Percentiles rank a stretch among this genome's conserved stretches.
These are phyloP conservation scores for Macadamia tetraphylla DNA, from an alignment of 164 flowering plant genomes.

Conservation along the genomic window DNA sequence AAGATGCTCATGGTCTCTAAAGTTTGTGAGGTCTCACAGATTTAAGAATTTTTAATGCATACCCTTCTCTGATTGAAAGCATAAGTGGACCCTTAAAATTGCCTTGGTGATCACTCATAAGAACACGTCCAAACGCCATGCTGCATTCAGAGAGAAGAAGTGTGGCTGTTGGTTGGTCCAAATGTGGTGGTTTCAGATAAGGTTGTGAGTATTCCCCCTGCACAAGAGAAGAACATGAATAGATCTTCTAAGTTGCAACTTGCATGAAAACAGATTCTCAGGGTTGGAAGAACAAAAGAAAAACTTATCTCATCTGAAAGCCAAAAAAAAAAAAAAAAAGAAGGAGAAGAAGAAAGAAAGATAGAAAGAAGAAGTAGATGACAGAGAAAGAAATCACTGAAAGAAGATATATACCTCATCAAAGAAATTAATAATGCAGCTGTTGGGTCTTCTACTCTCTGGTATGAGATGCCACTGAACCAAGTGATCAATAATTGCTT, in stretches of 20 bases:
- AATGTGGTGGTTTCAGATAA: conserved; percentile 87
- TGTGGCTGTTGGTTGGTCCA: conserved; percentile 84
- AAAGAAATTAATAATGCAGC: conserved; percentile 86
- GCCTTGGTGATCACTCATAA: conserved; percentile 62
- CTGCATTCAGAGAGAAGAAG: conserved; percentile 73
- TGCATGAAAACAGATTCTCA: neutral
- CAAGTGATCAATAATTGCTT: conserved; percentile 70
- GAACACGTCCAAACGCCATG: conserved; percentile 86
- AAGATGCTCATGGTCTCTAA: neutral
- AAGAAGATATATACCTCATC: conserved; percentile 59
- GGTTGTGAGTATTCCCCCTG: conserved; percentile 96
- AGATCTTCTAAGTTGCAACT: neutral
- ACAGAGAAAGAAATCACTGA: neutral
- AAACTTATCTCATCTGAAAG: neutral
- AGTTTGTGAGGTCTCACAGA: neutral
- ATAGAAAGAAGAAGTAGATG: neutral
- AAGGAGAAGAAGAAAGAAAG: neutral
- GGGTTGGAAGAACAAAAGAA: neutral
- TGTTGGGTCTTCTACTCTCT: conserved; percentile 70
- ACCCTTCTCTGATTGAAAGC: conserved; percentile 87
- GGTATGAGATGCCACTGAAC: conserved; percentile 78
- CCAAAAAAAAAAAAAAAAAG: no score
- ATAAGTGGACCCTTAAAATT: conserved; percentile 75
- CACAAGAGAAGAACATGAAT: conserved; percentile 2
- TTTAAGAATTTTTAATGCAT: conserved; percentile 15